Evolutionary conservation across 2,329 filamentous ascomycete genomes (phyloP).

Genomic region (Fusarium humuli): DNA sequence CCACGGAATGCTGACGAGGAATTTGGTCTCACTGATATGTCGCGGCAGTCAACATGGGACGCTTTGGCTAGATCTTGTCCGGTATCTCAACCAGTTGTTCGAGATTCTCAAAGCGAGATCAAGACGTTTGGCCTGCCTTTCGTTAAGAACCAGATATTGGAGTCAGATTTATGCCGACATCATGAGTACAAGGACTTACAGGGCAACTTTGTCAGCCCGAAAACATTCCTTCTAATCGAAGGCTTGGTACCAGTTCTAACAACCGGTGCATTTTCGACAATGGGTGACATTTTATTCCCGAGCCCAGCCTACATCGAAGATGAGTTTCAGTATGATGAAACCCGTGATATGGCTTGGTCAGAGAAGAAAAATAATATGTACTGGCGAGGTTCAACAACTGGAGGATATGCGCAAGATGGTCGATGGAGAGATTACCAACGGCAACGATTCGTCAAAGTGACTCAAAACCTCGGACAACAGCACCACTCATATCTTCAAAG

Average conservation of each 20-base stretch:
- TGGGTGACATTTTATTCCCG: slow-evolving; percentile 65
- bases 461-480: slow-evolving; percentile 48
- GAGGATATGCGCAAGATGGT: slow-evolving; percentile 53
- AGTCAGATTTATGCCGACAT: slow-evolving; percentile 58
- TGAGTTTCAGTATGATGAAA: slow-evolving; percentile 56
- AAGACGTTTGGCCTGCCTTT: slow-evolving; percentile 52
- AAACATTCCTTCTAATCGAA: slow-evolving; percentile 55
- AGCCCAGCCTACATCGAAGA: slow-evolving; percentile 61
- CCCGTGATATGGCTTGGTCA: slow-evolving; percentile 60
- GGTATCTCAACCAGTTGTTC: neutral
- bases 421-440: slow-evolving; percentile 60
- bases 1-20: neutral
- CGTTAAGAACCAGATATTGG: slow-evolving; percentile 45
- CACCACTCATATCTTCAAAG: slow-evolving; percentile 51
- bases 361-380: slow-evolving; percentile 64
- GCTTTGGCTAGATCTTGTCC: slow-evolving; percentile 49
- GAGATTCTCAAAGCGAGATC: neutral
- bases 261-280: slow-evolving; percentile 57
- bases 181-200: slow-evolving; percentile 57
- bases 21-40: slow-evolving; percentile 46
- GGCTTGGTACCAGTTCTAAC: slow-evolving; percentile 61
- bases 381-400: slow-evolving; percentile 68
- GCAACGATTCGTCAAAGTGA: slow-evolving; percentile 57
- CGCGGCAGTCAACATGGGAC: slow-evolving; percentile 48
- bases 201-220: slow-evolving; percentile 59